phyloP scores from a whole-genome alignment of 2,329 filamentous ascomycete species.

The Botrytis cinerea region DNA sequence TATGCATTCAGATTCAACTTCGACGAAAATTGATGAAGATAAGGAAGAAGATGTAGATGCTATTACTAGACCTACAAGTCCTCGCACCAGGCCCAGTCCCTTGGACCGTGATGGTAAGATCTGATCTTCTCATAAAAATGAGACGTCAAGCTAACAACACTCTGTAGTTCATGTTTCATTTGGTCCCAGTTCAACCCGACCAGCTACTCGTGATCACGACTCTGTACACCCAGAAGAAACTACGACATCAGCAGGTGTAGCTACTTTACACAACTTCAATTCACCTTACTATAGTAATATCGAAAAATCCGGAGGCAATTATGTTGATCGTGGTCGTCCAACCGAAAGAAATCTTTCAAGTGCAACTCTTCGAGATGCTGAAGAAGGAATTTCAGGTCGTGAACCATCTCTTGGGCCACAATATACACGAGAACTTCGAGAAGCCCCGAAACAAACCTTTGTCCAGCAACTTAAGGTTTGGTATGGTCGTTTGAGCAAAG shows the following conservation, averaged over 20 bases:
- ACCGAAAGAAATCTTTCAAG: background rate
- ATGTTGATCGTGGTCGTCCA: conserved; percentile 24
- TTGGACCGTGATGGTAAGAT: conserved; percentile 3
- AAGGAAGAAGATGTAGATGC: background rate
- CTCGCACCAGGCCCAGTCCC: background rate
- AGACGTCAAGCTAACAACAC: background rate
- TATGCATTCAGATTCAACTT: conserved; percentile 22
- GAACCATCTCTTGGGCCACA: conserved; percentile 19
- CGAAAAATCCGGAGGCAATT: conserved; percentile 30
- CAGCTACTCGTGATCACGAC: conserved; percentile 8
- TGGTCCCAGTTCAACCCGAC: background rate
- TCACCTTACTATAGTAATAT: conserved; percentile 42
- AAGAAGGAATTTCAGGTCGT: background rate
- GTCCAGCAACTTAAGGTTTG: conserved; percentile 72
- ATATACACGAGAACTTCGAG: conserved; percentile 72
- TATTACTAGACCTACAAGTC: conserved; percentile 16
- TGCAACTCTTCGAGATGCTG: background rate
- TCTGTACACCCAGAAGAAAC: background rate
- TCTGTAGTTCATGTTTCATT: conserved; percentile 15
- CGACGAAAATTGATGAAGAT: conserved; percentile 6
- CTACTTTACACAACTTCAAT: conserved; percentile 44
- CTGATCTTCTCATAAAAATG: background rate
- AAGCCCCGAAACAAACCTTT: conserved; percentile 70
- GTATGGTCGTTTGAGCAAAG: conserved; percentile 75
- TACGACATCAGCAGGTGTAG: conserved; percentile 33